A percentile compares a stretch with the other conserved stretches of the same genome.
These are phyloP conservation scores for Clonostachys rosea DNA, from an alignment of 2,329 filamentous ascomycete species.

Conservation along the genomic window DNA sequence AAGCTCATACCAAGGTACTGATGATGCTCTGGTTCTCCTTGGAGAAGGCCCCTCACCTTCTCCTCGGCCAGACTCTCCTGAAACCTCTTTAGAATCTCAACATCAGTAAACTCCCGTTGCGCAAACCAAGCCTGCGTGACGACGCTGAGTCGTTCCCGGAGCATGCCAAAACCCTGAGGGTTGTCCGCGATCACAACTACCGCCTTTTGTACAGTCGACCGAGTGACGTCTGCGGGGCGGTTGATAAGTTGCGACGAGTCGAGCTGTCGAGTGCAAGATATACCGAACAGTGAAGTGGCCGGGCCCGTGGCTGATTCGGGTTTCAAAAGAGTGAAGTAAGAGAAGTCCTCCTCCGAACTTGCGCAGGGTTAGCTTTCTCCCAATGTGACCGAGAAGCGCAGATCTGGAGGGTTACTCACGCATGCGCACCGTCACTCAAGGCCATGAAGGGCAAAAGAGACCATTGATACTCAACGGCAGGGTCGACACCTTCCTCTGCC, in stretches of 20 bases:
- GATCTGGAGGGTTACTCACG: conserved; percentile 51
- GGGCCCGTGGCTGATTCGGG: conserved; percentile 48
- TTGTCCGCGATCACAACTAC: conserved; percentile 93
- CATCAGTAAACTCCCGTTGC: conserved; percentile 86
- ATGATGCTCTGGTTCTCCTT: conserved; percentile 65
- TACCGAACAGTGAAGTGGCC: conserved; percentile 86
- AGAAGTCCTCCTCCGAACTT: conserved; percentile 91
- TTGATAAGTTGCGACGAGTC: conserved; percentile 73
- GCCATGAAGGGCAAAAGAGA: conserved; percentile 93
- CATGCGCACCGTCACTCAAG: conserved; percentile 89
- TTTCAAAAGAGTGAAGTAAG: conserved; percentile 88
- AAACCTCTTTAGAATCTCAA: conserved; percentile 85
- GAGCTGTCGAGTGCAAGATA: conserved; percentile 90
- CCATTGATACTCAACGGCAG: conserved; percentile 84
- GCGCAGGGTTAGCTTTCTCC: conserved; percentile 8
- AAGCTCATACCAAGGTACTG: conserved; percentile 86
- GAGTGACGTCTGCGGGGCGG: conserved; percentile 84
- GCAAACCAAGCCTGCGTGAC: conserved; percentile 97
- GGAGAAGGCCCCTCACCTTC: conserved; percentile 48
- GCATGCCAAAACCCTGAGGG: conserved; percentile 83
- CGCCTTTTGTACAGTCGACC: conserved; percentile 95
- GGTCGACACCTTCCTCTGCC: conserved; percentile 67
- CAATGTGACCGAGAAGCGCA: neutral
- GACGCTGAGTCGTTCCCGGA: conserved; percentile 83
- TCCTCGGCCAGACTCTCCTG: conserved; percentile 80